phyloP scores from a whole-genome alignment of 2,329 filamentous ascomycete species.

The Ramularia endophylla region DNA sequence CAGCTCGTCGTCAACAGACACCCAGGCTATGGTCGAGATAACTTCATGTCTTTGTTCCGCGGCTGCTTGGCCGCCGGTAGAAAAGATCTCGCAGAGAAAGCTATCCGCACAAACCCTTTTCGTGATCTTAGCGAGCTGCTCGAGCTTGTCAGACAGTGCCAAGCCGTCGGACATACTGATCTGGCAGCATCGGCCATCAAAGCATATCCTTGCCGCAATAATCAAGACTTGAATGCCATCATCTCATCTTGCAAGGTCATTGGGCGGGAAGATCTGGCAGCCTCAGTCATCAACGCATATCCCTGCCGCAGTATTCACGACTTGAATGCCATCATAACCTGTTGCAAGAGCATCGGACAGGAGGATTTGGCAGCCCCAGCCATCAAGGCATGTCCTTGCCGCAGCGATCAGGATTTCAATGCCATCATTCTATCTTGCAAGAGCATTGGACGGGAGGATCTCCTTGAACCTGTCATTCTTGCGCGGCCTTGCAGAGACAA shows the following conservation, averaged over 20 bases:
- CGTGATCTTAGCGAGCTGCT: not conserved
- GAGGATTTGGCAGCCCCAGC: not conserved
- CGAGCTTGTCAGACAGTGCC: not conserved
- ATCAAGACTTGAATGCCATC: not conserved
- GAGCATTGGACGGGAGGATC: not conserved
- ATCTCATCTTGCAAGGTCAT: not conserved
- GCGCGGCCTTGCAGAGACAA: not conserved
- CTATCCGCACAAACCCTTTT: not conserved
- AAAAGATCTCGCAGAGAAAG: not conserved
- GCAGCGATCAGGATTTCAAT: too few species aligned
- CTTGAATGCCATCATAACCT: too few species aligned
- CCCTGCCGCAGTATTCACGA: too few species aligned
- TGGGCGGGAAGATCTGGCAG: not conserved
- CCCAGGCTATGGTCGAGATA: not conserved
- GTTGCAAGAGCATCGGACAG: too few species aligned
- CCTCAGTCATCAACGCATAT: too few species aligned
- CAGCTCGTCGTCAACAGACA: not conserved
- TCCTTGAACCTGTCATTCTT: not conserved
- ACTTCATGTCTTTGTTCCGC: not conserved
- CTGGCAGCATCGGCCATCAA: not conserved
- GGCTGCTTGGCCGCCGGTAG: not conserved
- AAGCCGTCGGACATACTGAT: not conserved
- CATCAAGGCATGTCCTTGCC: too few species aligned
- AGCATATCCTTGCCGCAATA: not conserved
- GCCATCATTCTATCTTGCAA: too few species aligned